phyloP scores from a whole-genome alignment of 345 rosid species.

The Bretschneidera sinensis region DNA sequence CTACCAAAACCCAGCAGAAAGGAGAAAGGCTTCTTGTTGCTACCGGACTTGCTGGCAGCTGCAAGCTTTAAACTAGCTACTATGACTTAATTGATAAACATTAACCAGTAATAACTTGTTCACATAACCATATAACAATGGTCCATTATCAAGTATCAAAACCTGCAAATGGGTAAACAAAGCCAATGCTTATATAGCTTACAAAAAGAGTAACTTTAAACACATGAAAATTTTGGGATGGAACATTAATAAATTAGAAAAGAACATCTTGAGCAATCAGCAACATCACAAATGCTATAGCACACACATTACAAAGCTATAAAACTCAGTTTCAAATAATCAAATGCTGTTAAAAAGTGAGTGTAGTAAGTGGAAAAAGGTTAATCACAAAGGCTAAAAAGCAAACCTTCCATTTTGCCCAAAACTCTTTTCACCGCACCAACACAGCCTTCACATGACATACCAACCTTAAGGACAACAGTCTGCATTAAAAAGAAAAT shows the following conservation, averaged over 20 bases:
- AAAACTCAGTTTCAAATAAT: background rate
- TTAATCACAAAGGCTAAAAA: background rate
- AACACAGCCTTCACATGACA: conserved; percentile 77
- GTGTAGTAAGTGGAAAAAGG: background rate
- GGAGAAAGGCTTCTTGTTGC: background rate
- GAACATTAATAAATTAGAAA: background rate
- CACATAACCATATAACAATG: too few relatives aligned
- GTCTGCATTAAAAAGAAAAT: conserved; percentile 44
- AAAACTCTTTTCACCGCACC: conserved; percentile 88
- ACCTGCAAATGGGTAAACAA: background rate
- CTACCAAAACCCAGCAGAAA: background rate
- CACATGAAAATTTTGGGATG: background rate
- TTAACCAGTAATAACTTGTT: too few relatives aligned
- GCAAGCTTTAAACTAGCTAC: too few relatives aligned
- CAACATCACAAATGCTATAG: too few relatives aligned
- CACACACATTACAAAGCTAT: background rate
- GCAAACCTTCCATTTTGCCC: conserved; percentile 80
- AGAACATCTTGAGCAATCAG: background rate
- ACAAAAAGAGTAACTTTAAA: background rate
- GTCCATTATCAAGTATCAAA: too few relatives aligned
- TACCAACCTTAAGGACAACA: conserved; percentile 72
- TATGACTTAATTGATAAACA: too few relatives aligned
- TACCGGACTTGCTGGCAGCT: too few relatives aligned
- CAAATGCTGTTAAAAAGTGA: background rate
- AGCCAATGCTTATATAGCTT: too few relatives aligned